phyloP scores from a whole-genome alignment of 305 asterid species.

The Fraxinus ornus region DNA sequence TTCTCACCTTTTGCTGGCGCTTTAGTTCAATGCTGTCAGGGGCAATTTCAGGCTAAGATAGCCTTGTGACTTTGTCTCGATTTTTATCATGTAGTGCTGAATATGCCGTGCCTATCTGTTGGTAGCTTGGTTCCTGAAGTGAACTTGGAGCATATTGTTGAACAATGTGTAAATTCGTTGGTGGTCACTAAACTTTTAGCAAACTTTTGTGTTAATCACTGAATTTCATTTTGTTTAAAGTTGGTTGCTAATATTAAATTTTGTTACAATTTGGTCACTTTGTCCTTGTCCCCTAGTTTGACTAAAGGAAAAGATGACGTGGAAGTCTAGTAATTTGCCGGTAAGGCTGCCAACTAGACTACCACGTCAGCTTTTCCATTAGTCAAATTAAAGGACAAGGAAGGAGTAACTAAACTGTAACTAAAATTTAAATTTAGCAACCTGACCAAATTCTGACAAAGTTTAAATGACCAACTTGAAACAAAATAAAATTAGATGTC shows the following conservation, averaged over 20 bases:
- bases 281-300: background rate
- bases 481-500: background rate
- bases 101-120: background rate
- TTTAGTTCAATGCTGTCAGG: background rate
- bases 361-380: background rate
- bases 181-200: background rate
- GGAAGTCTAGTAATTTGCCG: background rate
- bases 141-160: background rate
- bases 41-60: background rate
- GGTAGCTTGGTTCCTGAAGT: background rate
- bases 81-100: conserved; percentile 10
- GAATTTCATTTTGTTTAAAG: background rate
- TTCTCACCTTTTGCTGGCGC: background rate
- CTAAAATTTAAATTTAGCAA: background rate
- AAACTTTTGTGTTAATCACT: background rate
- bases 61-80: background rate
- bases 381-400: background rate
- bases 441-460: background rate
- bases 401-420: background rate
- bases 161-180: background rate
- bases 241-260: background rate
- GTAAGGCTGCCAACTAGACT: background rate
- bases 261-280: background rate
- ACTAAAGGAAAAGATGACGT: background rate
- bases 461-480: background rate